These are phyloP conservation scores for Croton setiger DNA, from an alignment of 441 rosid species.

Conservation along the genomic window DNA sequence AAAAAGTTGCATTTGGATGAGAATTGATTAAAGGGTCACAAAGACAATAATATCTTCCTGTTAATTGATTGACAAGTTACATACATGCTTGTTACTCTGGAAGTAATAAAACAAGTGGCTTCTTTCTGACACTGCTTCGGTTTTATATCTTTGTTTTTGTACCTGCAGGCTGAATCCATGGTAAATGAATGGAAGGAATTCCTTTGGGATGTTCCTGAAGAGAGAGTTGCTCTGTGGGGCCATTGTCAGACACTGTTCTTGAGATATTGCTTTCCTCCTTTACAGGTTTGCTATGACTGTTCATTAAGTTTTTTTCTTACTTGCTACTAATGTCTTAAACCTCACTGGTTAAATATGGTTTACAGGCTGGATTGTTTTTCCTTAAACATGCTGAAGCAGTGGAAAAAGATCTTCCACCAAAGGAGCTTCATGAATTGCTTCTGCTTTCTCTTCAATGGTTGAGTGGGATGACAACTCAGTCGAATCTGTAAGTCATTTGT, in stretches of 20 bases:
- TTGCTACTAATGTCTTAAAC: slow-evolving; percentile 24
- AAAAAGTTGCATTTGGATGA: background rate
- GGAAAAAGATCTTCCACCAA: slow-evolving; percentile 97
- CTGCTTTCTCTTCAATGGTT: slow-evolving; percentile 96
- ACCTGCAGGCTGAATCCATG: slow-evolving; percentile 93
- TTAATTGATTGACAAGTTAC: background rate
- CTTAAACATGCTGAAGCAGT: slow-evolving; percentile 92
- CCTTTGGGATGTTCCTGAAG: slow-evolving; percentile 99
- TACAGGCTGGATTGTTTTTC: slow-evolving; percentile 95
- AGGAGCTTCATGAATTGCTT: slow-evolving; percentile 87
- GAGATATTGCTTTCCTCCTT: slow-evolving; percentile 82
- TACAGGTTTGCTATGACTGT: slow-evolving; percentile 49
- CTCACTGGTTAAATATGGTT: slow-evolving; percentile 19
- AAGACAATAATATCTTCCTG: background rate
- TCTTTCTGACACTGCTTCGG: background rate
- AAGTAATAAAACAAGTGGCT: background rate
- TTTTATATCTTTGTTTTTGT: slow-evolving; percentile 15
- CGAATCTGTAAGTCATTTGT: slow-evolving; percentile 75
- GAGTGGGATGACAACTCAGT: slow-evolving; percentile 81
- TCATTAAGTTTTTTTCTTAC: slow-evolving; percentile 19
- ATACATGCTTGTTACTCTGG: background rate
- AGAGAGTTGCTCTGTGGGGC: slow-evolving; percentile 96
- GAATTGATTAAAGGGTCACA: background rate
- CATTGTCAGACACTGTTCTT: slow-evolving; percentile 95
- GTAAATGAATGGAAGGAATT: slow-evolving; percentile 99